phyloP scores from a whole-genome alignment of 1,284 basidiomycete genomes.

The Pholiota adiposa region DNA sequence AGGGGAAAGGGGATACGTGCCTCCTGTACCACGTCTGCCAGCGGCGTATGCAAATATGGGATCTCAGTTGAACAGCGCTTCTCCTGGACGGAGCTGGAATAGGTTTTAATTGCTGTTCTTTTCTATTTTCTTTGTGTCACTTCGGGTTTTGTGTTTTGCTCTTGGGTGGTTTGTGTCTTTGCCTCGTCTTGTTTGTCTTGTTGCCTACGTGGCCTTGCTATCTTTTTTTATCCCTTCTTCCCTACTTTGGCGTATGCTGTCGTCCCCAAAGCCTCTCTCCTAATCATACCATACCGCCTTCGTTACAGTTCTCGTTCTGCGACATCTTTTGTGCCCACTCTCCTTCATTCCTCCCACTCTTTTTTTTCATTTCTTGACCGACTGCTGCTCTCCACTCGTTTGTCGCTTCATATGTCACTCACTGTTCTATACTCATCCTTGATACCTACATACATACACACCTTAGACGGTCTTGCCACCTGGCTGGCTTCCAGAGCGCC shows the following conservation, averaged over 20 bases:
- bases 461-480: background rate
- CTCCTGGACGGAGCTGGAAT: conserved; percentile 24
- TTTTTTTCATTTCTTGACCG: background rate
- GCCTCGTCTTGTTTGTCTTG: background rate
- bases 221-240: background rate
- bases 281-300: background rate
- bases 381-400: background rate
- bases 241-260: background rate
- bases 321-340: background rate
- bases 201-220: background rate
- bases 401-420: background rate
- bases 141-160: background rate
- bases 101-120: conserved; percentile 18
- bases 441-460: background rate
- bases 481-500: background rate
- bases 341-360: background rate
- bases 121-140: background rate
- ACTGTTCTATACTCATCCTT: background rate
- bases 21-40: conserved; percentile 52
- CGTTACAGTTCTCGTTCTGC: background rate
- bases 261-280: background rate
- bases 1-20: conserved; percentile 25
- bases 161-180: background rate
- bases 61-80: conserved; percentile 1
- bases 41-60: conserved; percentile 24